Evolutionary conservation across 2,329 filamentous ascomycete genomes (phyloP).

Genomic region (Orbilia oligospora): DNA sequence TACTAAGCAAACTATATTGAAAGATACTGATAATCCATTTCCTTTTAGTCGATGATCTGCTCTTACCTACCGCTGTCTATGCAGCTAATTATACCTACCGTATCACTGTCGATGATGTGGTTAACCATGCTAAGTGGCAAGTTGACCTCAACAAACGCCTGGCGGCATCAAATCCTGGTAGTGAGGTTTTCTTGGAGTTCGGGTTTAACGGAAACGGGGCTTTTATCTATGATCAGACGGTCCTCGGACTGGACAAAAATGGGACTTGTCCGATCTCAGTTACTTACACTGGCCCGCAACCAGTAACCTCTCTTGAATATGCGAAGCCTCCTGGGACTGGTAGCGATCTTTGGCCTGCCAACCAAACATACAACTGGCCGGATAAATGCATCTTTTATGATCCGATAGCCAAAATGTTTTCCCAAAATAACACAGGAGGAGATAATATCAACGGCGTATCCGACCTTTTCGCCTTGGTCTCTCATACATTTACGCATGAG

Average conservation of each 20-base stretch:
- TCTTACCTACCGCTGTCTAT: conserved; percentile 63
- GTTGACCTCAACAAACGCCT: conserved; percentile 35
- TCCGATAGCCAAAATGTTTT: conserved; percentile 47
- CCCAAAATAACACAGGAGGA: conserved; percentile 61
- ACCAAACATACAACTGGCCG: conserved; percentile 49
- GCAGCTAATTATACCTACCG: conserved; percentile 62
- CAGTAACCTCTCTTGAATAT: conserved; percentile 68
- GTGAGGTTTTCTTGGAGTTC: conserved; percentile 49
- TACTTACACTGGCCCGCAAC: conserved; percentile 59
- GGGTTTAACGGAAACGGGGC: conserved; percentile 56
- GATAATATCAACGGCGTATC: conserved; percentile 66
- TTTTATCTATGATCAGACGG: conserved; percentile 55
- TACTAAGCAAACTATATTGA: not conserved
- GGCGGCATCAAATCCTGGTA: conserved; percentile 32
- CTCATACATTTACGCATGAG: conserved; percentile 76
- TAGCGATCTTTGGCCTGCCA: conserved; percentile 70
- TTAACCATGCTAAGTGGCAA: conserved; percentile 52
- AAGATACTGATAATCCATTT: conserved; percentile 64
- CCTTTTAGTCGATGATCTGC: conserved; percentile 59
- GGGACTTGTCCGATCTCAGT: conserved; percentile 44
- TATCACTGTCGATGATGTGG: conserved; percentile 26
- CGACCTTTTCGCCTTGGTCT: conserved; percentile 73
- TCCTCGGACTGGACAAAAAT: conserved; percentile 40
- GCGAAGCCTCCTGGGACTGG: conserved; percentile 71
- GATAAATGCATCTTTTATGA: conserved; percentile 48